Conservation (phyloP, 1,284 basidiomycete genomes). For the Butyriboletus pseudospeciosus region DNA sequence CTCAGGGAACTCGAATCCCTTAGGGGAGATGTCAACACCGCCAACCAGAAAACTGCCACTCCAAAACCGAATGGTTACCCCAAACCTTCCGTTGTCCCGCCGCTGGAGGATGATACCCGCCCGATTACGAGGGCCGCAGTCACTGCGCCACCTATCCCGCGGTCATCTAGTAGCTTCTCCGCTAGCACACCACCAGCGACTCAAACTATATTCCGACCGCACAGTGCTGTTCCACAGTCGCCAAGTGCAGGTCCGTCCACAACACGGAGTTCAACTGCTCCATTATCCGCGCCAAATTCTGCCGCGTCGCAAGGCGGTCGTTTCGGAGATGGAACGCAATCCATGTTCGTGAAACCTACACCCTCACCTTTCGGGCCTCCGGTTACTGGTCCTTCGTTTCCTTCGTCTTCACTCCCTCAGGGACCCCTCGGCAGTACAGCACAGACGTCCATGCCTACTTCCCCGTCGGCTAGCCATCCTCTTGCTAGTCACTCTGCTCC, state of each 20-base stretch:
- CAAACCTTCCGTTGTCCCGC: conserved; percentile 57
- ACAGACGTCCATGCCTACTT: conserved; percentile 6
- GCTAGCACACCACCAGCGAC: conserved; percentile 18
- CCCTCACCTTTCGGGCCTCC: conserved; percentile 33
- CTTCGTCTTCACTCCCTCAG: conserved; percentile 30
- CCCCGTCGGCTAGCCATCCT: conserved; percentile 12
- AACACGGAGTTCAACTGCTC: conserved; percentile 4
- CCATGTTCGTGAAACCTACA: conserved; percentile 62
- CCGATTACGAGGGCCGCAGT: conserved; percentile 33
- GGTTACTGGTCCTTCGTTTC: conserved; percentile 29
- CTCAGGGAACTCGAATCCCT: conserved; percentile 86
- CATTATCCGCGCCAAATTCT: conserved; percentile 28
- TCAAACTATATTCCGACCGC: conserved; percentile 21
- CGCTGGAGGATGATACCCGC: conserved; percentile 58
- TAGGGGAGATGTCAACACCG: conserved; percentile 64
- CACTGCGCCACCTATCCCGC: conserved; percentile 24
- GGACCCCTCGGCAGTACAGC: conserved; percentile 25
- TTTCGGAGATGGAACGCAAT: conserved; percentile 67
- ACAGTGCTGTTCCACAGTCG: conserved; percentile 38
- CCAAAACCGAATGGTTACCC: conserved; percentile 47
- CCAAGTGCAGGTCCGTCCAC: conserved; percentile 45
- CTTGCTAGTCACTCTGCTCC: conserved; percentile 18
- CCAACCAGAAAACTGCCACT: conserved; percentile 56
- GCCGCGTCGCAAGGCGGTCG: conserved; percentile 58
- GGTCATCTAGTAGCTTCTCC: conserved; percentile 17